Evolutionary conservation across 257 asterid species (phyloP).

Genomic region (Solanum sitiens): DNA sequence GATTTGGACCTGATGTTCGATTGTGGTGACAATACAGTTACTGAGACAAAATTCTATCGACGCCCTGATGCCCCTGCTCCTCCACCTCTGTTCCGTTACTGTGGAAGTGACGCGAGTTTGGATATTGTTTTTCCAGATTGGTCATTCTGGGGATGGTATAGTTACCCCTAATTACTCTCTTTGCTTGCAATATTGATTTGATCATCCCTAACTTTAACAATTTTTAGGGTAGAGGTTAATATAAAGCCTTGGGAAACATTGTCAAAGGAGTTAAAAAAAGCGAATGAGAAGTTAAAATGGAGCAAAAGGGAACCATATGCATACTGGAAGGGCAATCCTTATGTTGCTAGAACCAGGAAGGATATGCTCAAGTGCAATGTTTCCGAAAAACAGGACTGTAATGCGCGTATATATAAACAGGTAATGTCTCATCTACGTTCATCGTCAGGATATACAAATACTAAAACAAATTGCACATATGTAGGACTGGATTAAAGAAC

Average conservation of each 20-base stretch:
- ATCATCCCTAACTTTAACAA: not conserved
- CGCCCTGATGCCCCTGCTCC: conserved; percentile 5
- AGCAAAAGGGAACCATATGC: conserved; percentile 67
- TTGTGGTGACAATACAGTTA: conserved; percentile 24
- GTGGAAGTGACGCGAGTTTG: conserved; percentile 20
- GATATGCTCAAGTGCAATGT: conserved; percentile 69
- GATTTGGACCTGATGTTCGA: conserved; percentile 35
- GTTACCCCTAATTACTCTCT: not conserved
- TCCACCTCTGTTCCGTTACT: conserved; percentile 30
- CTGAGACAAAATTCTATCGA: not conserved
- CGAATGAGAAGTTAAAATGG: conserved; percentile 52
- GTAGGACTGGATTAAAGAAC: conserved; percentile 65
- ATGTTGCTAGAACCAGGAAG: conserved; percentile 40
- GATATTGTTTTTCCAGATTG: conserved; percentile 32
- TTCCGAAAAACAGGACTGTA: conserved; percentile 67
- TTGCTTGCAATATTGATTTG: not conserved
- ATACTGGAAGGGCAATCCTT: conserved; percentile 79
- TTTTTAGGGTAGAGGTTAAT: conserved; percentile 62
- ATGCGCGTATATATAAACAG: conserved; percentile 67
- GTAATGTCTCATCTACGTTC: conserved; percentile 7
- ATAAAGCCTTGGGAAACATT: conserved; percentile 76
- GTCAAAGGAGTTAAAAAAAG: conserved; percentile 40
- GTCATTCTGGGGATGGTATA: conserved; percentile 21
- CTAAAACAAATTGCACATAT: not conserved
- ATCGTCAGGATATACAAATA: not conserved